These are phyloP conservation scores for Bryoglossum gracile DNA, from an alignment of 495 filamentous ascomycete species.

Conservation along the genomic window DNA sequence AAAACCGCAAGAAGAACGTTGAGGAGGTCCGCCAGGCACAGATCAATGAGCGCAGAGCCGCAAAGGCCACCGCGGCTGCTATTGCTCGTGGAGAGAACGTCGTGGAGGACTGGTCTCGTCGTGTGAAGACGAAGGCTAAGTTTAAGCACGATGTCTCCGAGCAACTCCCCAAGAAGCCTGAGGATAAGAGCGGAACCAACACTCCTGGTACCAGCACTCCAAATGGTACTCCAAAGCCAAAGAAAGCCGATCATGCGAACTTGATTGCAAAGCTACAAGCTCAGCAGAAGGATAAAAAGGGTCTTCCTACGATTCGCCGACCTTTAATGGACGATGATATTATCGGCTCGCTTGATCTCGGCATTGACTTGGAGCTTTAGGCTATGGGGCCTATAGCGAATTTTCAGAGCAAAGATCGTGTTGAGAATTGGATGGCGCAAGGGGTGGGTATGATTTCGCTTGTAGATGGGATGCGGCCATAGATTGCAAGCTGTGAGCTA, in stretches of 20 bases:
- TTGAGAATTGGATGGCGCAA: not conserved
- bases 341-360: slow-evolving; percentile 72
- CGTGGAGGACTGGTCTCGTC: slow-evolving; percentile 49
- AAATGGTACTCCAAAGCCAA: slow-evolving; percentile 20
- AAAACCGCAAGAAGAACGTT: slow-evolving; percentile 70
- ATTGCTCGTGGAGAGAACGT: slow-evolving; percentile 45
- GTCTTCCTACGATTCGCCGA: slow-evolving; percentile 57
- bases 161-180: slow-evolving; percentile 25
- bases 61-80: slow-evolving; percentile 46
- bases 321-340: slow-evolving; percentile 79
- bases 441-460: too few relatives aligned
- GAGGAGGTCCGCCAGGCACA: slow-evolving; percentile 81
- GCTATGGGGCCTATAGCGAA: too few relatives aligned
- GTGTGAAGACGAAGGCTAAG: slow-evolving; percentile 54
- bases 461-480: too few relatives aligned
- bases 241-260: slow-evolving; percentile 28
- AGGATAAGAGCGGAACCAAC: slow-evolving; percentile 32
- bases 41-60: slow-evolving; percentile 62
- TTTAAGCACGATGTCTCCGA: slow-evolving; percentile 50
- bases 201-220: slow-evolving; percentile 28
- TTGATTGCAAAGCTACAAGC: slow-evolving; percentile 47
- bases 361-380: slow-evolving; percentile 51
- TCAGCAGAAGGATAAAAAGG: slow-evolving; percentile 46
- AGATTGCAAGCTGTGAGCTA: too few relatives aligned
- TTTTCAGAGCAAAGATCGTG: too few relatives aligned